These are phyloP conservation scores for Chrysanthemum seticuspe DNA, from an alignment of 129 eudicot genomes.

Conservation along the genomic window DNA sequence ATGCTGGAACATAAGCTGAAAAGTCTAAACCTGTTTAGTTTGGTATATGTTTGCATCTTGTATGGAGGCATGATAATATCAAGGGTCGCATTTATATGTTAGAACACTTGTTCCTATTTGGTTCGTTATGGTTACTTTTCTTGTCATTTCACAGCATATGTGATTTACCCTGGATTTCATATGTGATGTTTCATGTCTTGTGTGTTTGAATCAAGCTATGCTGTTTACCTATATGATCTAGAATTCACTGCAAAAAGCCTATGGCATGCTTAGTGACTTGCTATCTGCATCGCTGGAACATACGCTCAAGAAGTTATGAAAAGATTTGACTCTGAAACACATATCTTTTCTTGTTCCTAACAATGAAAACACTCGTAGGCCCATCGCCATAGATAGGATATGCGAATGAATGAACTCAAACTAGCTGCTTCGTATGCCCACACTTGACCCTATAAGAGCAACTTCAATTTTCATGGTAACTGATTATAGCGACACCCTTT, in stretches of 20 bases:
- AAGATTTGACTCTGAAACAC: conserved; percentile 15
- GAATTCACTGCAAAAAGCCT: background rate
- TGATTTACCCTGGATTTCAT: background rate
- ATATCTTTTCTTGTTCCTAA: conserved; percentile 21
- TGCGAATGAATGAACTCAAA: conserved; percentile 41
- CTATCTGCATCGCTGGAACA: background rate
- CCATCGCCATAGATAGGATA: conserved; percentile 32
- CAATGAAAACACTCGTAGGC: conserved; percentile 32
- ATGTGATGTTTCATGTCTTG: background rate
- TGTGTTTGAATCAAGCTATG: background rate
- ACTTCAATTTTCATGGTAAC: conserved; percentile 16
- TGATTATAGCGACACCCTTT: conserved; percentile 17
- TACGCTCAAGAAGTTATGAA: background rate
- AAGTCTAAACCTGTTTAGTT: background rate
- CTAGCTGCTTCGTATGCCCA: conserved; percentile 14
- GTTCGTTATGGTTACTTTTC: background rate
- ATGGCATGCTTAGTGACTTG: background rate
- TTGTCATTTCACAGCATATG: background rate
- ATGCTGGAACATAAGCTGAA: background rate
- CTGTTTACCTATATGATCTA: background rate
- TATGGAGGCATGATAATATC: too few relatives aligned
- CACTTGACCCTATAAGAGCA: conserved; percentile 19
- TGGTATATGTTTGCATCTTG: background rate
- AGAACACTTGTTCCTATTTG: background rate
- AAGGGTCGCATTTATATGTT: background rate